A percentile compares a stretch with the other conserved stretches of the same genome.
These are phyloP conservation scores for Calycina herbarum DNA, from an alignment of 2,329 filamentous ascomycete species.

Conservation along the genomic window DNA sequence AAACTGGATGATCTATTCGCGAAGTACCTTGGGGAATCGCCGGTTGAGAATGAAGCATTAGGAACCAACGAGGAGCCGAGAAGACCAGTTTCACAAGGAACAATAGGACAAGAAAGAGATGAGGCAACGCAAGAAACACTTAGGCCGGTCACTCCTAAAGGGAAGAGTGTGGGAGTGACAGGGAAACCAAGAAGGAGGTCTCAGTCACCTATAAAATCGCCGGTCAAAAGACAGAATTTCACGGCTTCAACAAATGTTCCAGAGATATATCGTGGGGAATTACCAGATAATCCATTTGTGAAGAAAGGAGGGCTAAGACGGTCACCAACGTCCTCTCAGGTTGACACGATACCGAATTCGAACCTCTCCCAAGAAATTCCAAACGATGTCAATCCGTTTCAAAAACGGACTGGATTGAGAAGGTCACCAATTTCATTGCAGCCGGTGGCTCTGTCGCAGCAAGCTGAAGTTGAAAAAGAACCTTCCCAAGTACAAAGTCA, in stretches of 20 bases:
- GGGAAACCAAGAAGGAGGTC: constrained; percentile 34
- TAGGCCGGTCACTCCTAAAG: constrained; percentile 17
- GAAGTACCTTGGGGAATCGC: constrained; percentile 22
- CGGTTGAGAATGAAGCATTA: constrained; percentile 4
- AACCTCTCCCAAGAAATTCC: constrained; percentile 17
- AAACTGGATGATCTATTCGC: constrained; percentile 35
- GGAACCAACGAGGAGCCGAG: neutral
- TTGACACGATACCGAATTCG: neutral
- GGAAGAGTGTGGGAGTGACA: constrained; percentile 22
- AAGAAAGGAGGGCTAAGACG: constrained; percentile 32
- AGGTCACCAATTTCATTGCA: constrained; percentile 18
- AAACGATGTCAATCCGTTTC: constrained; percentile 17
- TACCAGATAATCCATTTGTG: constrained; percentile 31
- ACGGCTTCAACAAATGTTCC: constrained; percentile 12
- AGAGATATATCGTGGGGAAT: constrained; percentile 14
- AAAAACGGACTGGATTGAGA: constrained; percentile 16
- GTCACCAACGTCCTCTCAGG: constrained; percentile 25
- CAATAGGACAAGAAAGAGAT: constrained; percentile 24
- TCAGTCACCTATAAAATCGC: constrained; percentile 29
- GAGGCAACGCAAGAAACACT: neutral
- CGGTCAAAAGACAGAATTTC: neutral
- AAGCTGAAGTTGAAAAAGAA: neutral
- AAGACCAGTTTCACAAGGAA: constrained; percentile 10
- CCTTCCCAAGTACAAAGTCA: constrained; percentile 4
- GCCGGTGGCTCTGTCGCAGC: neutral